Base-by-base conservation (phyloP, 192 early-diverging fungal species). In the Coemansia sp. region DNA sequence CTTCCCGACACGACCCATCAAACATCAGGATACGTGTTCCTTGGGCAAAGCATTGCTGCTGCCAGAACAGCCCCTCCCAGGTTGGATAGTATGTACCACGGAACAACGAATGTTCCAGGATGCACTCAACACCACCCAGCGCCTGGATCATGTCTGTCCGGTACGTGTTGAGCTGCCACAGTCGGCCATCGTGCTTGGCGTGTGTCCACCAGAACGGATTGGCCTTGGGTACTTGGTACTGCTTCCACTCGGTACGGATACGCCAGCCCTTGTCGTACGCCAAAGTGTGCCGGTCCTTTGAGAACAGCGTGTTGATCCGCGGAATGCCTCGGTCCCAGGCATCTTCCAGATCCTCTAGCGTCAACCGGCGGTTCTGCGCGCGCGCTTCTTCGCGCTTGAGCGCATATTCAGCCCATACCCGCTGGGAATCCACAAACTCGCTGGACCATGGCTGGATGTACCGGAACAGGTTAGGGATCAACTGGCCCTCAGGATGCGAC, bases 231-330 rank as follows among this genome's bases (percentile, higher is more conserved):
- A 96, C 76, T 66, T 99, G 96, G 66, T 92, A 99, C 82, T 96
- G 91, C 80, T 99, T 99, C 71, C 93, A 97, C 60, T 95, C 93
- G 17, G 92, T 91, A 49, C 96, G 82, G 17, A 99, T 83, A 59
- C 96, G 87, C 96, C 96, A 99, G 38, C 96, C 96, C 82, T 96
- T 97, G 69, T 99, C 96, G 67, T 97, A 99, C 23, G 96, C 96
- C 44, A 99, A 81, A 7, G 96, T 99, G 63, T 97, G 94, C n/a
- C 96, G 76, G 71, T 99, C 96, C 81, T 95, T 96, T 43, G 92
- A 91, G 85, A 99, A 99, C 64, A 99, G 78, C 51, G 94, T 99
- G 78, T 96, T 96, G 80, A 99, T 96, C 53, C 96, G 84, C 14
- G 96, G 96, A 70, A 99, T 90, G 74, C 96, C 96, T 43, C 96